Evolutionary conservation across 2,329 filamentous ascomycete genomes (phyloP).

Genomic region (Colletotrichum liriopes): DNA sequence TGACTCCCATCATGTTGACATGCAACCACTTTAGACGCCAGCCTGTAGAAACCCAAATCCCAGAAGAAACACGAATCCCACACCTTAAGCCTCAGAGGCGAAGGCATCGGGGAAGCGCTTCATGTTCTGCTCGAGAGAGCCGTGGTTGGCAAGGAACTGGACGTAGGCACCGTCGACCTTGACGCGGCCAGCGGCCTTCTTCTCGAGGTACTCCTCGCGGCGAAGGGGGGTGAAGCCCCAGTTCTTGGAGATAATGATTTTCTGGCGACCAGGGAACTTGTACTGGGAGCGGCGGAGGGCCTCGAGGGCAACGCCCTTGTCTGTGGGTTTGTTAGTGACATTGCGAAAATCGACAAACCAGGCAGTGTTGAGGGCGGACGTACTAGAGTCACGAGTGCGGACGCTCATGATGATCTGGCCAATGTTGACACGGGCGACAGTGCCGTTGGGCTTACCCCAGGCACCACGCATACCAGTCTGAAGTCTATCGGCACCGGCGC

Average conservation of each 20-base stretch:
- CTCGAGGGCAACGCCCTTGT: conserved; percentile 95
- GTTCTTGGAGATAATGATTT: conserved; percentile 99
- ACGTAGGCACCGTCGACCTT: conserved; percentile 99
- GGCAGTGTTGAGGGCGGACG: conserved; percentile 54
- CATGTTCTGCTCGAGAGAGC: conserved; percentile 88
- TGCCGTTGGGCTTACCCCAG: conserved; percentile 99
- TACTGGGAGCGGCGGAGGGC: conserved; percentile 99
- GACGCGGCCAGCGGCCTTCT: conserved; percentile 93
- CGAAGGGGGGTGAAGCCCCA: conserved; percentile 99
- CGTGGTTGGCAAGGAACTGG: conserved; percentile 98
- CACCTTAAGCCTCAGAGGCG: conserved; percentile 67
- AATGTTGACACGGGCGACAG: conserved; percentile 99
- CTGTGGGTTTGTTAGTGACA: conserved; percentile 59
- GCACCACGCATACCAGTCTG: conserved; percentile 99
- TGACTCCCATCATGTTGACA: conserved; percentile 52
- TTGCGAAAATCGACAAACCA: neutral
- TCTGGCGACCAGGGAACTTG: conserved; percentile 99
- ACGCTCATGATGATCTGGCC: conserved; percentile 98
- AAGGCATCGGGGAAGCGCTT: conserved; percentile 96
- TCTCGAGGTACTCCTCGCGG: conserved; percentile 96
- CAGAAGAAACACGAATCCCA: conserved; percentile 47
- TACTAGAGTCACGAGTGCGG: conserved; percentile 94
- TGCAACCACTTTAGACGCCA: conserved; percentile 61
- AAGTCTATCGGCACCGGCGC: conserved; percentile 99
- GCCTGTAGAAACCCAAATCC: conserved; percentile 57